Percentiles rank a stretch among this genome's conserved stretches.
These are phyloP conservation scores for Globisporangium apiculatum DNA, from an alignment of 352 stramenopile genomes.

Conservation along the genomic window DNA sequence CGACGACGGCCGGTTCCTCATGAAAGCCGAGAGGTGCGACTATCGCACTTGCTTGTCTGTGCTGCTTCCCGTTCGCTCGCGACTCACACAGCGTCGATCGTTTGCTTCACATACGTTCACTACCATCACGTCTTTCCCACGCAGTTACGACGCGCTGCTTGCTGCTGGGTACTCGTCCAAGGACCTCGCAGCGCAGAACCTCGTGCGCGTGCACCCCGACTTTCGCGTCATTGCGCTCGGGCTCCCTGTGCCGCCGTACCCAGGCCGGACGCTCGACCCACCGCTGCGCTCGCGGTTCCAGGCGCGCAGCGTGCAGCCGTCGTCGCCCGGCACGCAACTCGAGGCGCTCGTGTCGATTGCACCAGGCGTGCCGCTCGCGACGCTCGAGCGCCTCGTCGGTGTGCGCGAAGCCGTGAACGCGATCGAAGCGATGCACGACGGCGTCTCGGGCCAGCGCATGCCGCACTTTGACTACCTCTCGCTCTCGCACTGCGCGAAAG, in stretches of 20 bases:
- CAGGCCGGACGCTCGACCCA: slow-evolving; percentile 77
- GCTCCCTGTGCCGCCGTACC: slow-evolving; percentile 82
- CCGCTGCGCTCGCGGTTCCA: slow-evolving; percentile 85
- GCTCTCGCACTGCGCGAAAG: slow-evolving; percentile 44
- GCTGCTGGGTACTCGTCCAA: slow-evolving; percentile 39
- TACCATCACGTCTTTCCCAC: neutral
- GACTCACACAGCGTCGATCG: too few relatives aligned
- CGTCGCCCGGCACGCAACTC: slow-evolving; percentile 55
- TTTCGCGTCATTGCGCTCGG: slow-evolving; percentile 93
- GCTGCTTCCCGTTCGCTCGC: too few relatives aligned
- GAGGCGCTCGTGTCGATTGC: slow-evolving; percentile 41
- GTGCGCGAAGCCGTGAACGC: slow-evolving; percentile 66
- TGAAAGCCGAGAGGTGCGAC: slow-evolving; percentile 78
- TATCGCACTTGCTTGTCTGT: too few relatives aligned
- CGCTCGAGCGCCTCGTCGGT: slow-evolving; percentile 59
- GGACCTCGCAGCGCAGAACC: slow-evolving; percentile 46
- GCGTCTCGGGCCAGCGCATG: slow-evolving; percentile 36
- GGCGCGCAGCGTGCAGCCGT: slow-evolving; percentile 56
- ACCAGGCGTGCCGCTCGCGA: slow-evolving; percentile 39
- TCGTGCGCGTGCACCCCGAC: slow-evolving; percentile 84
- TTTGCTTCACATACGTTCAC: neutral
- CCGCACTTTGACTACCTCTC: slow-evolving; percentile 67
- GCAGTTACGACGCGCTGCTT: slow-evolving; percentile 58
- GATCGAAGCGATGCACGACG: slow-evolving; percentile 52
- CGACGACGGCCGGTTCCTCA: slow-evolving; percentile 91